Conservation (phyloP, 2,329 filamentous ascomycete genomes). For the Blastomyces parvus region DNA sequence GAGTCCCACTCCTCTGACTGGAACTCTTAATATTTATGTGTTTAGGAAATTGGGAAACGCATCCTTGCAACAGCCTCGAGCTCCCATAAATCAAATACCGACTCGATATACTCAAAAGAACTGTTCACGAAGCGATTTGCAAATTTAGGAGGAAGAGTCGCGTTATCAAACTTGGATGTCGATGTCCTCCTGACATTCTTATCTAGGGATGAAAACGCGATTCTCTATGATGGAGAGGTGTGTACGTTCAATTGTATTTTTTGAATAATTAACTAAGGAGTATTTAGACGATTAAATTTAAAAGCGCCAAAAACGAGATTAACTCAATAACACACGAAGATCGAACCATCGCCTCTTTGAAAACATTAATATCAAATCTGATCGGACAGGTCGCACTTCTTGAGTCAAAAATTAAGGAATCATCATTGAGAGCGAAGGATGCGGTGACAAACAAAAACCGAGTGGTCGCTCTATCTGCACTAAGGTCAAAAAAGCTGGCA, state of each 20-base stretch:
- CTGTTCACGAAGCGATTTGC: slow-evolving; percentile 55
- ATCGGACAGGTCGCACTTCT: slow-evolving; percentile 58
- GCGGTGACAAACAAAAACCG: slow-evolving; percentile 66
- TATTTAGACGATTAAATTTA: slow-evolving; percentile 63
- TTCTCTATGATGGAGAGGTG: slow-evolving; percentile 41
- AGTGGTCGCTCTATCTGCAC: slow-evolving; percentile 62
- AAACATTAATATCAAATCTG: slow-evolving; percentile 60
- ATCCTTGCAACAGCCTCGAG: slow-evolving; percentile 40
- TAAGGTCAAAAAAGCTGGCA: slow-evolving; percentile 73
- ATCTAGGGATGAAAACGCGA: slow-evolving; percentile 53
- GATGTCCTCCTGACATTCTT: slow-evolving; percentile 62
- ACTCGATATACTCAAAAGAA: slow-evolving; percentile 57
- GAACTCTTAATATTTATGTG: background rate
- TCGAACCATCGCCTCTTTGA: slow-evolving; percentile 67
- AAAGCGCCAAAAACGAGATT: slow-evolving; percentile 40
- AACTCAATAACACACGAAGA: slow-evolving; percentile 65
- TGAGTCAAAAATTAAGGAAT: slow-evolving; percentile 41
- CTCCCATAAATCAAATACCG: slow-evolving; percentile 45
- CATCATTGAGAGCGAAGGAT: slow-evolving; percentile 48
- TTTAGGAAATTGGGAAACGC: slow-evolving; percentile 45
- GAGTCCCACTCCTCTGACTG: background rate
- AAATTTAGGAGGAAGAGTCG: slow-evolving; percentile 40
- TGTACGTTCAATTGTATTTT: slow-evolving; percentile 32
- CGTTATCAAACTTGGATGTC: slow-evolving; percentile 55
- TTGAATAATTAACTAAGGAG: slow-evolving; percentile 34